phyloP scores from a whole-genome alignment of 306 rosid species.

The Arachis hypogaea region DNA sequence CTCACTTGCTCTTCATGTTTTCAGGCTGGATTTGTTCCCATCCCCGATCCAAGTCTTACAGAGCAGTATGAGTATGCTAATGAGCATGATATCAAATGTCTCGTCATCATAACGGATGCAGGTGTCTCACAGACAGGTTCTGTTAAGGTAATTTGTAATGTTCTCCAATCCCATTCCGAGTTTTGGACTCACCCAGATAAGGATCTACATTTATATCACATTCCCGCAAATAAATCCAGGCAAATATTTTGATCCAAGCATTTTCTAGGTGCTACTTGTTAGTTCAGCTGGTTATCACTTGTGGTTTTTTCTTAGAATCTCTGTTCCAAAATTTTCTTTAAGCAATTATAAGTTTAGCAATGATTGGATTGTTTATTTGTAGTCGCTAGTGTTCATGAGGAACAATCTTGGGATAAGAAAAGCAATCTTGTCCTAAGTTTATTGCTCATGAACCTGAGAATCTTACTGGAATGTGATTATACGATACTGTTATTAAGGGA shows the following conservation, averaged over 20 bases:
- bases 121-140: slow-evolving; percentile 59
- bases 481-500: slow-evolving; percentile 24
- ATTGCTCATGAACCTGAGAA: slow-evolving; percentile 3
- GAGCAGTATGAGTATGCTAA: slow-evolving; percentile 96
- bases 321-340: not conserved
- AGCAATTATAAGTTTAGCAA: not conserved
- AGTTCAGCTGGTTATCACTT: not conserved
- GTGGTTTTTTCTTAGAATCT: slow-evolving; percentile 13
- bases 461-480: slow-evolving; percentile 9
- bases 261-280: not conserved
- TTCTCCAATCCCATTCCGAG: slow-evolving; percentile 27
- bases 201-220: not conserved
- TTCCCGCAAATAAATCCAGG: not conserved
- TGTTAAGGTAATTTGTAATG: slow-evolving; percentile 65
- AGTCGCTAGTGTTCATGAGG: not conserved
- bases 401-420: too few species aligned
- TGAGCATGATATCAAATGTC: slow-evolving; percentile 90
- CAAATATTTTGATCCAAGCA: too few species aligned
- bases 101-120: slow-evolving; percentile 79
- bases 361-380: slow-evolving; percentile 1
- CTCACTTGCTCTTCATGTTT: slow-evolving; percentile 44
- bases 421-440: not conserved
- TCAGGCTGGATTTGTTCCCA: slow-evolving; percentile 87
- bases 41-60: slow-evolving; percentile 91
- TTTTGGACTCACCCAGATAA: not conserved